A percentile compares a stretch with the other conserved stretches of the same genome.
phyloP scores from a whole-genome alignment of 2,329 filamentous ascomycete species.

The Hypoxylon sp. region DNA sequence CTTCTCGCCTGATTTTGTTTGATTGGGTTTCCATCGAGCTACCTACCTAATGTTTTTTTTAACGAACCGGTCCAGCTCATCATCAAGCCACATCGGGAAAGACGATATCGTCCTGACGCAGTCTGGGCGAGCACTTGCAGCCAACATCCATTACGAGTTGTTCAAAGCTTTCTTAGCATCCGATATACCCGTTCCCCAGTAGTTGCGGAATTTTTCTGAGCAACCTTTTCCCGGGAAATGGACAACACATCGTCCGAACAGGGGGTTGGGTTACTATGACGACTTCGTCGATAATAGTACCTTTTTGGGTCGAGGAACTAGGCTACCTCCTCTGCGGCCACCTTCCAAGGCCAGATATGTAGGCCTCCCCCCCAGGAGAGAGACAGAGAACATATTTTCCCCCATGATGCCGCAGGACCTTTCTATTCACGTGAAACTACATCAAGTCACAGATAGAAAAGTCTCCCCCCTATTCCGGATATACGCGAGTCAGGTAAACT shows the following conservation, averaged over 20 bases:
- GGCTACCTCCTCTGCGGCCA: slow-evolving; percentile 47
- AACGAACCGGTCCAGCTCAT: slow-evolving; percentile 46
- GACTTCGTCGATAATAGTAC: slow-evolving; percentile 39
- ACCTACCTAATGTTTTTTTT: slow-evolving; percentile 20
- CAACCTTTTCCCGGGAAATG: slow-evolving; percentile 38
- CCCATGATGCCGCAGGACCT: slow-evolving; percentile 46
- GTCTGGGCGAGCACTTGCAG: slow-evolving; percentile 49
- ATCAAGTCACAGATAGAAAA: slow-evolving; percentile 40
- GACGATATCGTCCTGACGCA: slow-evolving; percentile 46
- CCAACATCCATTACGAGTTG: slow-evolving; percentile 51
- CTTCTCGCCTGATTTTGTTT: slow-evolving; percentile 47
- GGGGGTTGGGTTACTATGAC: slow-evolving; percentile 45
- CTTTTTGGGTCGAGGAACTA: slow-evolving; percentile 38
- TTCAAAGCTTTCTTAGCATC: slow-evolving; percentile 47
- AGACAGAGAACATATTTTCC: slow-evolving; percentile 28
- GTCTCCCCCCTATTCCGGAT: slow-evolving; percentile 41
- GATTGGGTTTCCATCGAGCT: slow-evolving; percentile 45
- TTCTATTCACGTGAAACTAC: slow-evolving; percentile 45
- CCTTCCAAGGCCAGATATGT: slow-evolving; percentile 47
- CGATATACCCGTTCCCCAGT: slow-evolving; percentile 45
- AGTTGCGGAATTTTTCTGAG: slow-evolving; percentile 36
- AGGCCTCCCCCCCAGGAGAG: slow-evolving; percentile 40
- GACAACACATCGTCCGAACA: slow-evolving; percentile 46
- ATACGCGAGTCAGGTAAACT: slow-evolving; percentile 48
- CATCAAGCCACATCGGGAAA: slow-evolving; percentile 54